phyloP scores from a whole-genome alignment of 2,329 filamentous ascomycete species.

The Proliferodiscus dingleyae region DNA sequence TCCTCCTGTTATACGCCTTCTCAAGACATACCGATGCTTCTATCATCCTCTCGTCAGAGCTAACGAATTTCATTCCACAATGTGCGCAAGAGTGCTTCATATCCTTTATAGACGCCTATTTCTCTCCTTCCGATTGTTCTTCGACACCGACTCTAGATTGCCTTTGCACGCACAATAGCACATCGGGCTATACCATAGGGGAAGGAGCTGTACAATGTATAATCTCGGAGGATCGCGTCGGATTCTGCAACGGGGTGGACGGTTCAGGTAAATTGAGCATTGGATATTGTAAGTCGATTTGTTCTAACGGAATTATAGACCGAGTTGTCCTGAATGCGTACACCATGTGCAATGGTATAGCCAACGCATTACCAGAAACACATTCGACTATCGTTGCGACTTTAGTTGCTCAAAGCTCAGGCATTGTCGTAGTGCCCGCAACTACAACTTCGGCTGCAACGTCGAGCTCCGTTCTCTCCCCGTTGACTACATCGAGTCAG shows the following conservation, averaged over 20 bases:
- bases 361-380: conserved; percentile 50
- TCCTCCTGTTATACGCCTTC: conserved; percentile 26
- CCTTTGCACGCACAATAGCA: conserved; percentile 56
- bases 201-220: conserved; percentile 68
- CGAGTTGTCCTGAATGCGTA: conserved; percentile 47
- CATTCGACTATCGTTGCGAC: conserved; percentile 56
- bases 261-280: conserved; percentile 17
- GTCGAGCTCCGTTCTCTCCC: too few relatives aligned
- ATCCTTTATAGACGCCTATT: conserved; percentile 59
- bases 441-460: conserved; percentile 13
- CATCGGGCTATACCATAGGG: conserved; percentile 62
- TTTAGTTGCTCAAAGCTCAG: conserved; percentile 38
- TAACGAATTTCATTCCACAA: conserved; percentile 28
- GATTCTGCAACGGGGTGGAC: conserved; percentile 47
- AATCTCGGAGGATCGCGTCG: conserved; percentile 45
- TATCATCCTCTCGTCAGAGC: conserved; percentile 22
- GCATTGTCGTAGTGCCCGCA: conserved; percentile 30
- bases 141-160: conserved; percentile 51
- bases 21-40: conserved; percentile 19
- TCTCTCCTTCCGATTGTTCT: conserved; percentile 45
- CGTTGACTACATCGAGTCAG: conserved; percentile 3
- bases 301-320: conserved; percentile 28
- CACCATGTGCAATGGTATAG: conserved; percentile 51
- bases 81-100: conserved; percentile 59
- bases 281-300: background rate